Evolutionary conservation across 257 asterid genomes (phyloP), one percentile per base, ranked within the genome.

Genomic region (Lithospermum erythrorhizon): DNA sequence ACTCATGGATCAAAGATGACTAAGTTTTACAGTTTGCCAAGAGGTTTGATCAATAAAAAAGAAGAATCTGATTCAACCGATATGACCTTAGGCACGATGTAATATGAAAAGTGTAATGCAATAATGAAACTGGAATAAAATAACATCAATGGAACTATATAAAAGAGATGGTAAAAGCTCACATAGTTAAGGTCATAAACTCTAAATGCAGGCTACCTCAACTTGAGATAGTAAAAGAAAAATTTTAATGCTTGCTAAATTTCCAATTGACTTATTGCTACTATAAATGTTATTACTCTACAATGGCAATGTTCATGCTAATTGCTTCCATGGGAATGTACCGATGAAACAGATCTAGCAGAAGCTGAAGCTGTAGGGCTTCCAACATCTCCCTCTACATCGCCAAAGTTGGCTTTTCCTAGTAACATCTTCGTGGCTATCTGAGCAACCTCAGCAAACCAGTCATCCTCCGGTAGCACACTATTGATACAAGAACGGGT

Each of bases 391-490:
- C 72, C 70, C 9, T 82, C 96, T 6, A 63, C 20, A 41, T 70
- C 57, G 41, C 79, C 94, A 51, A 83, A 82, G 55, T 76, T 70
- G 45, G 87, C 84, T 79, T 85, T 78, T 29, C 95, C 96, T 7
- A 70, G 59, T 61, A 88, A 59, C 90, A 80, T 86, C 61, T 91
- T 87, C 57, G 88, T 86, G 21, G 98, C 95, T 5, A 82, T 84
- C 74, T 86, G 94, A 51, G 98, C 96, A 30, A 84, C 95, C 51
- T 91, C 98, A 8, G 93, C 90, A 35, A 91, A 88, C 98, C 96
- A 88, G 51, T 91, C 98, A 69, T 91, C 96, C 74, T 86, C 96
- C 0, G 96, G 95, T 64, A 86, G 64, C 30, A 79, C 78, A 65
- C 95, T 88, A 82, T 70, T 61, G 8, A 17, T 49, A 32, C 49